A percentile compares a stretch with the other conserved stretches of the same genome.
Evolutionary conservation across 441 rosid species (phyloP).

Genomic region (Dalechampia spathulata): DNA sequence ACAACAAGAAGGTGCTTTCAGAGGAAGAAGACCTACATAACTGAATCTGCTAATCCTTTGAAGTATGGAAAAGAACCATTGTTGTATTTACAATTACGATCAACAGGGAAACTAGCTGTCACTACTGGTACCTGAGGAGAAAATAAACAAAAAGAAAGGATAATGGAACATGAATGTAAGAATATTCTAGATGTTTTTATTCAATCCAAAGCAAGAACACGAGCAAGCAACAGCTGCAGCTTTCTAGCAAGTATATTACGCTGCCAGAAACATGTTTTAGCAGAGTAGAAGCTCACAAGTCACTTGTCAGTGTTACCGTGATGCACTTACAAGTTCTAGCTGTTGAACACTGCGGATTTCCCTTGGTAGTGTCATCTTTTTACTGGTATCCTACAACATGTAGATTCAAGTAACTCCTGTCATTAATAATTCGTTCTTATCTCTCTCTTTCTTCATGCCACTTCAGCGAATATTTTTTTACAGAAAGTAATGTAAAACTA

Average conservation of each 20-base stretch:
- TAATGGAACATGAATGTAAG: not conserved
- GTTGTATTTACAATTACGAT: slow-evolving; percentile 63
- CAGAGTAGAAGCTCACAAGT: slow-evolving; percentile 14
- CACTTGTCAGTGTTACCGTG: slow-evolving; percentile 6
- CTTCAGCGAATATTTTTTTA: not conserved
- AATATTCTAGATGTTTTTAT: too few relatives aligned
- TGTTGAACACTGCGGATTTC: slow-evolving; percentile 80
- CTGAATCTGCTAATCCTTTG: slow-evolving; percentile 77
- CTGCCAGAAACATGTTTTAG: not conserved
- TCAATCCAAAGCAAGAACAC: not conserved
- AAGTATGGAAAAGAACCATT: slow-evolving; percentile 87
- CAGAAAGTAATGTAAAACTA: not conserved
- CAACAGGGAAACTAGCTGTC: slow-evolving; percentile 81
- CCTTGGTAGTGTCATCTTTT: slow-evolving; percentile 65
- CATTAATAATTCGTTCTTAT: not conserved
- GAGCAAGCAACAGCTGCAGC: not conserved
- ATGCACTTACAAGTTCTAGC: slow-evolving; percentile 76
- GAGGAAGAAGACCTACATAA: slow-evolving; percentile 41
- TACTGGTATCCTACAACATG: slow-evolving; percentile 67
- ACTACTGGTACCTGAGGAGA: slow-evolving; percentile 85
- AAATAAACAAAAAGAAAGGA: not conserved
- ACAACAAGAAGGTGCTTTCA: slow-evolving; percentile 20
- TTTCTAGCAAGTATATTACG: not conserved
- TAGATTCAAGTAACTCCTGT: slow-evolving; percentile 14
- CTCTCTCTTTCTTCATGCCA: not conserved